Evolutionary conservation across 345 rosid genomes (phyloP).

Genomic region (Litchi chinensis): DNA sequence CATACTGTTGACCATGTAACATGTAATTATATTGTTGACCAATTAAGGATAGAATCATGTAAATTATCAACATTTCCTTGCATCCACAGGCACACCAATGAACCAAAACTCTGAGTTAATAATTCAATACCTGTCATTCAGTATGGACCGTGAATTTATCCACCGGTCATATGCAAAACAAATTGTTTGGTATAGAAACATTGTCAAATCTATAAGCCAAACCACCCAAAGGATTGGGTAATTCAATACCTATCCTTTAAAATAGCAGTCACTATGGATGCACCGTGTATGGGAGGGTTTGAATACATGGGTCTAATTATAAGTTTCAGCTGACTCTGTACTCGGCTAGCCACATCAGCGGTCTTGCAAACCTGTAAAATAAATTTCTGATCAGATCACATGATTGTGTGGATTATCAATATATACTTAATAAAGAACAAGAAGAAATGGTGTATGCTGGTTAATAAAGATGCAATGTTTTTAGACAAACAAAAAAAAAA

Average conservation of each 20-base stretch:
- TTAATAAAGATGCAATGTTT: not conserved
- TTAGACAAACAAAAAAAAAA: no score
- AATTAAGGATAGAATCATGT: no score
- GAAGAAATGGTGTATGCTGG: not conserved
- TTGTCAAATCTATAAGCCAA: not conserved
- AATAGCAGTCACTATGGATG: constrained; percentile 50
- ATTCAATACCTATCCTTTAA: constrained; percentile 42
- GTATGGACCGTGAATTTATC: not conserved
- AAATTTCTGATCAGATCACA: not conserved
- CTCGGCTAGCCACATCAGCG: constrained; percentile 45
- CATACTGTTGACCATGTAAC: no score
- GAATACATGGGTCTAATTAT: constrained; percentile 61
- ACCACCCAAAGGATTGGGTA: not conserved
- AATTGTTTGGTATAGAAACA: not conserved
- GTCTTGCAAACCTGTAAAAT: constrained; percentile 45
- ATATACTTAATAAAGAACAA: not conserved
- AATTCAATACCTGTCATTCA: not conserved
- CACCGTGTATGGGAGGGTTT: constrained; percentile 61
- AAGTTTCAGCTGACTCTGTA: constrained; percentile 61
- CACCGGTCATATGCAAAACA: not conserved
- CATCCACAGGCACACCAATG: not conserved
- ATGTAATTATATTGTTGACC: no score
- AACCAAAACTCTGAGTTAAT: not conserved
- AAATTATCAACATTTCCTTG: not conserved
- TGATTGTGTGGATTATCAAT: not conserved